These are phyloP conservation scores for Eimeria acervulina DNA, from an alignment of 169 alveolate species.

Conservation along the genomic window DNA sequence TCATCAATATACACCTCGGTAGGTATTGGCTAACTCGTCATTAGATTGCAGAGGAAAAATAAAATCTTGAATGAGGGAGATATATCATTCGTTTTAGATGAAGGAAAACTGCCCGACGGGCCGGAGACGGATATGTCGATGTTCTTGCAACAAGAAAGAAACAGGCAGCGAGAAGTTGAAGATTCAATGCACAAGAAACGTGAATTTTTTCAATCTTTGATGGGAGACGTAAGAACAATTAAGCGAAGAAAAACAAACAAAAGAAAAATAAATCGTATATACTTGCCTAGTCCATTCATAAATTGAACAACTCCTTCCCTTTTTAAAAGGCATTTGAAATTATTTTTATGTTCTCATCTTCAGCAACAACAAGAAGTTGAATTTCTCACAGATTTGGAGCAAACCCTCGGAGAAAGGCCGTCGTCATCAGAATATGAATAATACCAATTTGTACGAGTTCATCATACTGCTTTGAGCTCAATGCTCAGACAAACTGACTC, in stretches of 20 bases:
- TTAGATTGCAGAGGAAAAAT: not conserved
- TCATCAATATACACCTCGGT: conserved; percentile 74
- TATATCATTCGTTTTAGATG: not conserved
- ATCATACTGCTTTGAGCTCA: too few relatives aligned
- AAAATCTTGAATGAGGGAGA: not conserved
- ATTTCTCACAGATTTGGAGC: conserved; percentile 3
- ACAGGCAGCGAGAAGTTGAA: conserved; percentile 29
- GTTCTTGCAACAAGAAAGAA: not conserved
- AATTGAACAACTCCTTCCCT: not conserved
- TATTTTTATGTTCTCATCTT: not conserved
- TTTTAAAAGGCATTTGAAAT: not conserved
- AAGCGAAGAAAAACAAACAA: too few relatives aligned
- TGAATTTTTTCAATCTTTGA: not conserved
- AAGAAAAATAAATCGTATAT: not conserved
- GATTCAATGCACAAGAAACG: not conserved
- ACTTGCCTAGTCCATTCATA: not conserved
- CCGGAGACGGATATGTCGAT: conserved; percentile 32
- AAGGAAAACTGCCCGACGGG: conserved; percentile 53
- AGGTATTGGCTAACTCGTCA: not conserved
- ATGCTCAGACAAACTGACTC: too few relatives aligned
- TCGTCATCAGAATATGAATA: not conserved
- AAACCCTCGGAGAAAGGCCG: conserved; percentile 6
- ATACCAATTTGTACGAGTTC: too few relatives aligned
- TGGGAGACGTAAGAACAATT: not conserved
- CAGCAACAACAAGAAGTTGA: conserved; percentile 6